Evolutionary conservation across 2,329 filamentous ascomycete genomes (phyloP), one percentile per base, ranked within the genome.

Genomic region (Dothiorella sarmentorum): DNA sequence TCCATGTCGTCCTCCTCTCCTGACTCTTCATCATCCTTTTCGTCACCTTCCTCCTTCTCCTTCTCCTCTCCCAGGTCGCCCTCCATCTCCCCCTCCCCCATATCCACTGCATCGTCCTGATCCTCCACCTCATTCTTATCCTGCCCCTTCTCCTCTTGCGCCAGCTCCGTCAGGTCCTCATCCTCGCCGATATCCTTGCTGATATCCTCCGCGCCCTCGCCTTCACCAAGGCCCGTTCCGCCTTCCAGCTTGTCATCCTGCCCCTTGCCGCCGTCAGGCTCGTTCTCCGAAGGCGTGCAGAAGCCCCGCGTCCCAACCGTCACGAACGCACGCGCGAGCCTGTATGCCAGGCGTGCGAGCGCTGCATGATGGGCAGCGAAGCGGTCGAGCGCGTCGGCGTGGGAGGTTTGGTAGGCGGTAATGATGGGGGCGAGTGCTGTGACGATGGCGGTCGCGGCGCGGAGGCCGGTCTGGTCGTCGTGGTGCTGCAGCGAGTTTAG

Each of bases 181-280:
- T 99, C 93, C 15, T 93, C 88, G 63, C 90, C 85, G 45, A 99
- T 88, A 68, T 99, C 94, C 71, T 99, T 97, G 74, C 92, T 97
- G 63, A 99, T 97, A 72, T 99, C 93, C 70, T 99, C 92, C 4
- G 89, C 92, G 17, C 93, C 95, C 72, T 97, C 90, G 10, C 94
- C 95, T 44, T 97, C 94, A 18, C 94, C 95, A 22, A 99, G 85
- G 31, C 94, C 95, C 10, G 92, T 97, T 15, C 95, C 95, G 35
- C 85, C 86, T 73, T 99, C 93, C 27, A 97, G 79, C 66, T 96
- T 89, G 11, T 92, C 90, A 22, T 84, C 82, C 60, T 89, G 83
- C 18, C 84, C 85, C 59, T 87, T 84, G 49, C 87, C 84, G 11
- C 37, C 42, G 38, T 90, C 71, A 15, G 63, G 63, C 2, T 85